phyloP scores from a whole-genome alignment of 768 basidiomycete species.

The Lepiota brunneoincarnata region DNA sequence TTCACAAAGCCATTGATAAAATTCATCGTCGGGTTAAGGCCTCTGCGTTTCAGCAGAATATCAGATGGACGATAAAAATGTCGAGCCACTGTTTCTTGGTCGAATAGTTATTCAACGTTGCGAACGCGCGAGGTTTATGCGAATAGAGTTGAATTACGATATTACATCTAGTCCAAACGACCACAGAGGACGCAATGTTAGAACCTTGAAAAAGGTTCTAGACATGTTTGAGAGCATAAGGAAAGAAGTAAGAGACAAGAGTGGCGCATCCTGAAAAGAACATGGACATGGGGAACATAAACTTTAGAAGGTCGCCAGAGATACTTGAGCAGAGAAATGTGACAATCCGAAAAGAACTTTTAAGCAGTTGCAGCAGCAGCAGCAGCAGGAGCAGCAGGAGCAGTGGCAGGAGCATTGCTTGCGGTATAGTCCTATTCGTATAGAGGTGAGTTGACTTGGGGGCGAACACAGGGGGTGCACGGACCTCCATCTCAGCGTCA shows the following conservation, averaged over 20 bases:
- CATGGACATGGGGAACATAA: not conserved
- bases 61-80: too few species aligned
- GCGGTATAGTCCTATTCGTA: conserved; percentile 4
- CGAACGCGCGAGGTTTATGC: not conserved
- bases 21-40: too few species aligned
- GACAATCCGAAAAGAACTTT: not conserved
- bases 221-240: not conserved
- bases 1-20: too few species aligned
- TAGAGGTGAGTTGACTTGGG: not conserved
- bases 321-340: not conserved
- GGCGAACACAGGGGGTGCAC: conserved; percentile 9
- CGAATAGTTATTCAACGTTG: too few species aligned
- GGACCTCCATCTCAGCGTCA: conserved; percentile 97
- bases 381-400: not conserved
- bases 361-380: conserved; percentile 3
- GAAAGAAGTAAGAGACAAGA: not conserved
- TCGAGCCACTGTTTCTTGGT: too few species aligned
- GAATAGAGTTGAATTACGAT: conserved; percentile 8
- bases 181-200: not conserved
- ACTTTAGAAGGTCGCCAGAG: too few species aligned
- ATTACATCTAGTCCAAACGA: conserved; percentile 10
- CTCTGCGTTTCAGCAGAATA: too few species aligned
- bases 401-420: conserved; percentile 7
- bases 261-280: not conserved
- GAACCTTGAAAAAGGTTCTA: not conserved